A percentile compares a stretch with the other conserved stretches of the same genome.
These are phyloP conservation scores for Saturnispora sekii DNA, from an alignment of 805 yeast species.

Conservation along the genomic window DNA sequence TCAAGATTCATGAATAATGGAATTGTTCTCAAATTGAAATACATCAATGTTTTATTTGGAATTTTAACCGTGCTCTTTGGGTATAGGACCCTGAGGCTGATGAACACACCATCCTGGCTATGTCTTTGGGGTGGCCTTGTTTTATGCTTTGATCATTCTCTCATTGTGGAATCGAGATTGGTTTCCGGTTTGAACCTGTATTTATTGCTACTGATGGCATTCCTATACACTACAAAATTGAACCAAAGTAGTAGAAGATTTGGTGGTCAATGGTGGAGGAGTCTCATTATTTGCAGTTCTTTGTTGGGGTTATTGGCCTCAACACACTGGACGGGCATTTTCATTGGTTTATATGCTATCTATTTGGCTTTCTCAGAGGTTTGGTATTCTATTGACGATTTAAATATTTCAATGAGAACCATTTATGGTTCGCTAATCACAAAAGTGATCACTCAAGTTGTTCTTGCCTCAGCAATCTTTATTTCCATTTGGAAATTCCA, in stretches of 20 bases:
- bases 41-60: constrained; percentile 48
- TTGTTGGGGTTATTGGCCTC: constrained; percentile 47
- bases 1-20: constrained; percentile 39
- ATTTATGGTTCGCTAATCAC: constrained; percentile 29
- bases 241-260: constrained; percentile 32
- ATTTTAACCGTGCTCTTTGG: constrained; percentile 41
- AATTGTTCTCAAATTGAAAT: constrained; percentile 48
- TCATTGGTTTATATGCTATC: constrained; percentile 27
- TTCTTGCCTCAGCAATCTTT: constrained; percentile 53
- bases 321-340: constrained; percentile 64
- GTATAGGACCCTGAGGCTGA: constrained; percentile 44
- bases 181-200: constrained; percentile 38
- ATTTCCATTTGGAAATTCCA: constrained; percentile 48
- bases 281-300: constrained; percentile 39
- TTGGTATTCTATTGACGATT: constrained; percentile 68
- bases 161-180: constrained; percentile 51
- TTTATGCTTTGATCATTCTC: constrained; percentile 53
- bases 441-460: constrained; percentile 35
- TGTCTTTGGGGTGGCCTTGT: constrained; percentile 43
- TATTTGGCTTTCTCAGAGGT: constrained; percentile 30
- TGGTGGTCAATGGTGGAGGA: constrained; percentile 41
- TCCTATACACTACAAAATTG: constrained; percentile 27
- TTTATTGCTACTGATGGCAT: constrained; percentile 36
- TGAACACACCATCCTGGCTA: constrained; percentile 42
- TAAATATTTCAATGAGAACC: constrained; percentile 35